A percentile compares a stretch with the other conserved stretches of the same genome.
Evolutionary conservation across 768 basidiomycete genomes (phyloP).

Genomic region (Rhodocollybia butyracea): DNA sequence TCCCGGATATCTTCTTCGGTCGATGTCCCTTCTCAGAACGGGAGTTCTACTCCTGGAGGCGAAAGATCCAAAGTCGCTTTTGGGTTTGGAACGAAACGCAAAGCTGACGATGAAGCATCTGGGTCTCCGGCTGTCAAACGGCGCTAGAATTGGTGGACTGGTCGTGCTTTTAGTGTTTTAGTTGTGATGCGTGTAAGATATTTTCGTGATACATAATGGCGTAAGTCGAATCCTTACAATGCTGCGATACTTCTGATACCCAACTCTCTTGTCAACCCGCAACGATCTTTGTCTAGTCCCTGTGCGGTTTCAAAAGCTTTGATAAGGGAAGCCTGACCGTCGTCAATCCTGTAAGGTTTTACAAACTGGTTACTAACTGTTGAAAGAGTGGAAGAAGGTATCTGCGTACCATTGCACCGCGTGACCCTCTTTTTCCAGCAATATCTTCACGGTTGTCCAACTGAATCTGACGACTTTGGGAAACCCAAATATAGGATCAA

Average conservation of each 20-base stretch:
- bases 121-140: constrained; percentile 68
- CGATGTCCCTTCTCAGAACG: constrained; percentile 48
- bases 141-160: constrained; percentile 16
- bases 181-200: neutral
- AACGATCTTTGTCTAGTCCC: constrained; percentile 75
- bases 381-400: neutral
- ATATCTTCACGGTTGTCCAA: constrained; percentile 89
- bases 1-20: constrained; percentile 57
- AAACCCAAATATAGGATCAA: constrained; percentile 91
- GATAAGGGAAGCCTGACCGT: constrained; percentile 71
- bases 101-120: constrained; percentile 67
- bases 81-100: constrained; percentile 77
- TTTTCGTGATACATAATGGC: neutral
- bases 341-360: constrained; percentile 64
- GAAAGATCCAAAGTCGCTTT: constrained; percentile 77
- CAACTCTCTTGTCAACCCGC: constrained; percentile 68
- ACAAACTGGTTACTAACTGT: neutral
- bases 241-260: constrained; percentile 65
- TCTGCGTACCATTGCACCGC: constrained; percentile 69
- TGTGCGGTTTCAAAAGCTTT: constrained; percentile 71
- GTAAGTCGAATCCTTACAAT: constrained; percentile 43
- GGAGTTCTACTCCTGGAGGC: constrained; percentile 50
- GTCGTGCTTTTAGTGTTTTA: neutral
- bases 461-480: constrained; percentile 90
- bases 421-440: constrained; percentile 79